Evolutionary conservation across 2,329 filamentous ascomycete species (phyloP).

Genomic region (Fusarium sp.): DNA sequence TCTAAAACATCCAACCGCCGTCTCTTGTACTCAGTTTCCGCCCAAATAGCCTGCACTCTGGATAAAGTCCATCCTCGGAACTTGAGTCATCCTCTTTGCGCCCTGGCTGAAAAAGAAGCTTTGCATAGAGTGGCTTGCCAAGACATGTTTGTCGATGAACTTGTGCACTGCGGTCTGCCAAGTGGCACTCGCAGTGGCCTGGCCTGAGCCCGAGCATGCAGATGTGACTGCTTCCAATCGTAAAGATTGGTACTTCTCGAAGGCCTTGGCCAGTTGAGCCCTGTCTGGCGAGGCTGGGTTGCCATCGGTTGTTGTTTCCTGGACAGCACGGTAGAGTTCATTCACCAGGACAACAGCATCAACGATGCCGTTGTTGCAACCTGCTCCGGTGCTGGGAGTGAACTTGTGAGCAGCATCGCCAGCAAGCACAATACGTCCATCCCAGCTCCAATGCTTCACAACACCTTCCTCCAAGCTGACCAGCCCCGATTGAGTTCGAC

Average conservation of each 20-base stretch:
- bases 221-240: conserved; percentile 19
- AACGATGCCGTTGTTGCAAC: conserved; percentile 49
- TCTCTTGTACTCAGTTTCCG: neutral
- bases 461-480: conserved; percentile 51
- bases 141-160: conserved; percentile 28
- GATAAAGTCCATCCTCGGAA: conserved; percentile 17
- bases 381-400: conserved; percentile 48
- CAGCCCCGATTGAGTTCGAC: conserved; percentile 41
- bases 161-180: conserved; percentile 29
- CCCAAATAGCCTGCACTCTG: neutral
- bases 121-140: conserved; percentile 16
- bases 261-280: conserved; percentile 7
- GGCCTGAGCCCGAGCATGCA: conserved; percentile 7
- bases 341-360: conserved; percentile 46
- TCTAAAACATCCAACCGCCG: neutral
- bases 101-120: conserved; percentile 10
- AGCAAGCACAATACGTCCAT: conserved; percentile 47
- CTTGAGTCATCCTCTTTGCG: conserved; percentile 8
- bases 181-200: conserved; percentile 23
- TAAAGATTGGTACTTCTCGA: conserved; percentile 21
- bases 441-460: conserved; percentile 48
- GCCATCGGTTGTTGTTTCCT: neutral
- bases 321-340: conserved; percentile 28
- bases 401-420: conserved; percentile 52
- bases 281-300: neutral